Percentiles rank a stretch among this genome's conserved stretches.
phyloP scores from a whole-genome alignment of 805 yeast genomes.

The Sugiyamaella mastotermitis region DNA sequence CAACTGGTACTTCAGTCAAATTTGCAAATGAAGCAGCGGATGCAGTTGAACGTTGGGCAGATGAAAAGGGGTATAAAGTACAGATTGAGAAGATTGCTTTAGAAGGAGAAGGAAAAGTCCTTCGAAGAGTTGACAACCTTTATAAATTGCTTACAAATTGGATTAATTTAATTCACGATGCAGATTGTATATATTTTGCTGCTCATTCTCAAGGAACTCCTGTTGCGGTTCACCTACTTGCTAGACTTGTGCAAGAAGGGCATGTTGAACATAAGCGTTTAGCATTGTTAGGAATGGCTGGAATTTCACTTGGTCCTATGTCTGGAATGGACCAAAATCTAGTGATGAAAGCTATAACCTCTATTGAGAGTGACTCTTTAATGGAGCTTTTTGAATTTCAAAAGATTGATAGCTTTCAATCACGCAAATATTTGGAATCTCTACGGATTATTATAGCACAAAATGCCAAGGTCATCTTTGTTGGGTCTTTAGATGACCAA shows the following conservation, averaged over 20 bases:
- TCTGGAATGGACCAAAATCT: slow-evolving; percentile 82
- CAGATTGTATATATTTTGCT: slow-evolving; percentile 87
- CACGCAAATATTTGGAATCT: slow-evolving; percentile 63
- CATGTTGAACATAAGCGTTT: slow-evolving; percentile 40
- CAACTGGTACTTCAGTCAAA: slow-evolving; percentile 90
- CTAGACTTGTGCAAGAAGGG: slow-evolving; percentile 62
- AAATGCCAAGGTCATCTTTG: slow-evolving; percentile 71
- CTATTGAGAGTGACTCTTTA: slow-evolving; percentile 83
- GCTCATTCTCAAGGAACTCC: slow-evolving; percentile 97
- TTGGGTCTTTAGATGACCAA: slow-evolving; percentile 92
- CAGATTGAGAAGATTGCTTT: slow-evolving; percentile 85
- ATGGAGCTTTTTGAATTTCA: slow-evolving; percentile 85
- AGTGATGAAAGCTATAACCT: slow-evolving; percentile 80
- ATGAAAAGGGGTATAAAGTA: slow-evolving; percentile 34
- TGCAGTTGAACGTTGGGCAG: slow-evolving; percentile 64
- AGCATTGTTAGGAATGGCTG: slow-evolving; percentile 90
- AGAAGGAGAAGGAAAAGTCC: slow-evolving; percentile 88
- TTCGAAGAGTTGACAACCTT: slow-evolving; percentile 79
- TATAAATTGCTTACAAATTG: slow-evolving; percentile 66
- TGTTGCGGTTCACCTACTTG: slow-evolving; percentile 74
- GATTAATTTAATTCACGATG: slow-evolving; percentile 45
- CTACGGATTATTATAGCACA: slow-evolving; percentile 56
- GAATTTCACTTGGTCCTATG: slow-evolving; percentile 89
- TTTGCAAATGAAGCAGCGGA: slow-evolving; percentile 88
- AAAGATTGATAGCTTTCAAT: slow-evolving; percentile 63